These are phyloP conservation scores for Trametes meyenii DNA, from an alignment of 768 basidiomycete genomes.

Conservation along the genomic window DNA sequence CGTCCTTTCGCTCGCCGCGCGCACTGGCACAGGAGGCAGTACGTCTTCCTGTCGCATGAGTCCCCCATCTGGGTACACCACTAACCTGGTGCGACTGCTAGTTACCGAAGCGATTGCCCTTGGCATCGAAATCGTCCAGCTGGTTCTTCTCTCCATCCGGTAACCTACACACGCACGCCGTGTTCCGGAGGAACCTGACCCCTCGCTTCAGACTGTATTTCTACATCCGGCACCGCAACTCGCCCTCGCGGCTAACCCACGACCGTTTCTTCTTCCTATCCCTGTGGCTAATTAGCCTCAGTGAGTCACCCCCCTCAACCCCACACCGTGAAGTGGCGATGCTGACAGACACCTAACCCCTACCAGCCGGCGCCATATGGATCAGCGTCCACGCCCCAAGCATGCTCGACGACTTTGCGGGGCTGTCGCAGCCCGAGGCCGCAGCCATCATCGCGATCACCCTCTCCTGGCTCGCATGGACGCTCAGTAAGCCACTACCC, in stretches of 20 bases:
- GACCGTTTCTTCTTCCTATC: slow-evolving; percentile 13
- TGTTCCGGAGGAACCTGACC: not conserved
- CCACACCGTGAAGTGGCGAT: not conserved
- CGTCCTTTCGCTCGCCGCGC: slow-evolving; percentile 8
- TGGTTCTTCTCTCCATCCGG: slow-evolving; percentile 11
- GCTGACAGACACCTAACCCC: not conserved
- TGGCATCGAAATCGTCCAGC: slow-evolving; percentile 11
- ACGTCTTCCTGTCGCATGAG: not conserved
- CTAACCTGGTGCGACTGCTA: not conserved
- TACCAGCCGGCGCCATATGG: slow-evolving; percentile 11
- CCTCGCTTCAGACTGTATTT: not conserved
- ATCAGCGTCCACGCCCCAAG: slow-evolving; percentile 8
- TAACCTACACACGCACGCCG: not conserved
- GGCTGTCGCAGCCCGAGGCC: slow-evolving; percentile 6
- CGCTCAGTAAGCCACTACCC: slow-evolving; percentile 1
- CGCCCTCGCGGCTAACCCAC: slow-evolving; percentile 8
- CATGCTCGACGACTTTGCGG: slow-evolving; percentile 12
- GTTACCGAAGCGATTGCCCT: slow-evolving; percentile 15
- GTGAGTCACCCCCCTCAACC: not conserved
- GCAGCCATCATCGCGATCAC: slow-evolving; percentile 15
- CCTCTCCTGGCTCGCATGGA: slow-evolving; percentile 15
- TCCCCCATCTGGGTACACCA: not conserved
- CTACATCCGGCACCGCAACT: slow-evolving; percentile 14
- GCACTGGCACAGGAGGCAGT: slow-evolving; percentile 14
- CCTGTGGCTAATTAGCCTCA: slow-evolving; percentile 9